A percentile compares a stretch with the other conserved stretches of the same genome.
These are phyloP conservation scores for Phytomonas francai DNA, from an alignment of 208 protist genomes.

Conservation along the genomic window DNA sequence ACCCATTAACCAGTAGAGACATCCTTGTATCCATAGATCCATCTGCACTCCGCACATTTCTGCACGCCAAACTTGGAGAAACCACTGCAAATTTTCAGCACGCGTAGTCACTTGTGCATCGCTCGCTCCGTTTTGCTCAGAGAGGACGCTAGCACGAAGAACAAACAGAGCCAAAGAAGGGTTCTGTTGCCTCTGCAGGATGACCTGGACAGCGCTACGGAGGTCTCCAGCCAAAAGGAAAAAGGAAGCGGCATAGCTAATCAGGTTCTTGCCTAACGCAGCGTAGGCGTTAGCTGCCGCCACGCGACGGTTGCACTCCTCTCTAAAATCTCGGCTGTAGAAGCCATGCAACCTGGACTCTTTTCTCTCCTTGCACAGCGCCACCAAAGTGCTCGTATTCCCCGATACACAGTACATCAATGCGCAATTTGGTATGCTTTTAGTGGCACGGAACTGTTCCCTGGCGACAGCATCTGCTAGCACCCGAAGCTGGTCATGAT, in stretches of 20 bases:
- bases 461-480: conserved; percentile 74
- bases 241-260: conserved; percentile 86
- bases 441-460: conserved; percentile 60
- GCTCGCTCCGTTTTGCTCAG: conserved; percentile 5
- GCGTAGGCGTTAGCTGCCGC: conserved; percentile 89
- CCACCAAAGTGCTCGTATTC: conserved; percentile 77
- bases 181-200: conserved; percentile 71
- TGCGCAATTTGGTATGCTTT: conserved; percentile 70
- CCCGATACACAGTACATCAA: conserved; percentile 85
- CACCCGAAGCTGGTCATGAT: conserved; percentile 36
- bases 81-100: conserved; percentile 19
- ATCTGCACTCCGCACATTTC: conserved; percentile 21
- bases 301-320: conserved; percentile 49
- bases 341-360: conserved; percentile 81
- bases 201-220: conserved; percentile 76
- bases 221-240: conserved; percentile 88
- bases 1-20: conserved; percentile 3
- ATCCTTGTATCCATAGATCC: not conserved
- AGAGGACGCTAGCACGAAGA: conserved; percentile 34
- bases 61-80: conserved; percentile 56
- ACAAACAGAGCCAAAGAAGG: conserved; percentile 71
- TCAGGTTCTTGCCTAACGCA: conserved; percentile 82
- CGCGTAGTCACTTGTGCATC: conserved; percentile 21
- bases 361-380: conserved; percentile 84
- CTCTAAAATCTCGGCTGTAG: conserved; percentile 83